These are phyloP conservation scores for Acacia pycnantha DNA, from an alignment of 331 rosid species.

Conservation along the genomic window DNA sequence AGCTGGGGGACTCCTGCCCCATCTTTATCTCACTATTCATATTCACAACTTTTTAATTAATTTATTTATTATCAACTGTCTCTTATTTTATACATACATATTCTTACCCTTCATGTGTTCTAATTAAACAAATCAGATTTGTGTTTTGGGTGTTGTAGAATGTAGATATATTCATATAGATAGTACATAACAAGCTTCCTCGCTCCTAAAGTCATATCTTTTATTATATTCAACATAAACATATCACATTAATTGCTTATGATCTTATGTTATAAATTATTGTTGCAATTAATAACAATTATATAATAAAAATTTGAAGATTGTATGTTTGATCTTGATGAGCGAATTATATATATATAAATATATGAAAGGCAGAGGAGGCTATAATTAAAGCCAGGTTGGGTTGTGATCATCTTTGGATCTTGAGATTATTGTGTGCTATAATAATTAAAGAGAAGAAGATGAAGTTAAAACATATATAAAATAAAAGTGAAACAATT, in stretches of 20 bases:
- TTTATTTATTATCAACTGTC: background rate
- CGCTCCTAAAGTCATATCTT: background rate
- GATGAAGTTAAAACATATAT: background rate
- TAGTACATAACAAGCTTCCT: background rate
- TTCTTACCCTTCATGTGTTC: background rate
- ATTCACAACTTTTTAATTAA: background rate
- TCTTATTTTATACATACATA: background rate
- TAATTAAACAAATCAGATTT: background rate
- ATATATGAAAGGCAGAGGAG: no score
- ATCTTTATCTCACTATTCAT: background rate
- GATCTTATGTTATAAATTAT: background rate
- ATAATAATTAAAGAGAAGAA: constrained; percentile 1
- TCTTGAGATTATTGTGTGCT: constrained; percentile 29
- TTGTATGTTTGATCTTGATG: background rate
- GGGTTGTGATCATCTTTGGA: constrained; percentile 30
- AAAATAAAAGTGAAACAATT: background rate
- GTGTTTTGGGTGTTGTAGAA: background rate
- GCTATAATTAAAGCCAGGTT: background rate
- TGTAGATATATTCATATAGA: background rate
- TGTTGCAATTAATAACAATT: background rate
- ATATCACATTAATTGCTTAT: background rate
- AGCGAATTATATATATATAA: background rate
- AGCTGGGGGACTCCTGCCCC: constrained; percentile 32
- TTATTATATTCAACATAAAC: background rate
- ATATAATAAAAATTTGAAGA: background rate